Evolutionary conservation across 768 basidiomycete genomes (phyloP), one percentile per base, ranked within the genome.

Genomic region (Pleurotus giganteus): DNA sequence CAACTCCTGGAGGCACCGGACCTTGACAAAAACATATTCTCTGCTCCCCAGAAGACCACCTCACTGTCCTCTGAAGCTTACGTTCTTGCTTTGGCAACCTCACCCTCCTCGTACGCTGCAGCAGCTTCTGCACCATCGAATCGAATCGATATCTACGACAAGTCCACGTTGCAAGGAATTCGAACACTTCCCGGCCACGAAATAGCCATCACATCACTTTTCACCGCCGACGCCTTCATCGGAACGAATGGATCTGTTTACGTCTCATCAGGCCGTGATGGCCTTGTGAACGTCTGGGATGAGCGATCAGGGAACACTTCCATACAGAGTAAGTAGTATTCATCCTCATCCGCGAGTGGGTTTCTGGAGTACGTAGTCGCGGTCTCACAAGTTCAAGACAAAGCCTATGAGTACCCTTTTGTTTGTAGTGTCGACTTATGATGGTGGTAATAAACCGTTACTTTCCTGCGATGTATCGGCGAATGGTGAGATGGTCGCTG

Each of bases 221-320:
- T 76, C 50, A 67, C 79, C 0, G 70, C 79, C 0, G 60, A 71
- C 17, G 65, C 68, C 13, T 63, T 85, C 2, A 74, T 74, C 1
- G 76, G 75, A 1, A 63, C 71, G 1, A 60, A 70, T 32, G 72
- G 74, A 9, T 73, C 73, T 26, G 73, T 71, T 32, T 71, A 91
- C 4, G 63, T 89, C 15, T 85, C 88, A 1, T 83, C 82, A 9
- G 88, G 91, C 1, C 82, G 78, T 59, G 89, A 91, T 59, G 89
- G 89, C 1, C 74, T 76, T 50, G 80, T 93, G 53, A 82, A 80
- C 56, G 75, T 83, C 27, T 93, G 91, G 91, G 91, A 93, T 65
- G 80, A 82, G 53, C 80, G 90, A 54, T 72, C 80, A 28, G 71
- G 70, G 53, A 65, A 78, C 19, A 46, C 47, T 44, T 43, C 54